phyloP scores from a whole-genome alignment of 1,284 basidiomycete genomes.

The Rhodotorula sp. region DNA sequence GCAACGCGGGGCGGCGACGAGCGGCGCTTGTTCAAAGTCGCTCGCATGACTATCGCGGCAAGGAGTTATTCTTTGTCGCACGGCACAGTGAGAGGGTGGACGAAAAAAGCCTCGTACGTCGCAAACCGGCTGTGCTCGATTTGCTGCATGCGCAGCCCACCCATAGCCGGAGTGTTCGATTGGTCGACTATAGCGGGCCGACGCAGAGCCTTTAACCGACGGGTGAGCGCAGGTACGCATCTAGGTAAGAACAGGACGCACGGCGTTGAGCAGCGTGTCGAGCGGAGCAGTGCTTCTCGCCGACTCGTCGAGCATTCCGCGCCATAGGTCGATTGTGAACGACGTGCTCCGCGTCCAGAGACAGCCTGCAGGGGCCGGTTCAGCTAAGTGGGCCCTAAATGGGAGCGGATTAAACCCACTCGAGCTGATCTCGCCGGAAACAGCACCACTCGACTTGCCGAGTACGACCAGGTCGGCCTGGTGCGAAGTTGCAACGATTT shows the following conservation, averaged over 20 bases:
- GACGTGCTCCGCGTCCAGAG: not conserved
- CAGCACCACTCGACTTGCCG: not conserved
- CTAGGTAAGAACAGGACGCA: not conserved
- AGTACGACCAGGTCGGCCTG: not conserved
- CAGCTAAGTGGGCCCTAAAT: too few relatives aligned
- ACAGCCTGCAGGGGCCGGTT: not conserved
- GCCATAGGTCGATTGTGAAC: not conserved
- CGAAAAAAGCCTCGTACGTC: too few relatives aligned
- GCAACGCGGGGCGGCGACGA: too few relatives aligned
- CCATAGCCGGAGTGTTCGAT: not conserved
- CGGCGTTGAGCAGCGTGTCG: not conserved
- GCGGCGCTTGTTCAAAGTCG: too few relatives aligned
- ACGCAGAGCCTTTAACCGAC: not conserved
- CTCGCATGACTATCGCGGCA: too few relatives aligned
- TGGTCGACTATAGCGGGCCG: not conserved
- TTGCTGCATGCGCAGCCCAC: not conserved
- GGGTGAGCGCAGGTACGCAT: not conserved
- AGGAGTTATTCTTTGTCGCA: too few relatives aligned
- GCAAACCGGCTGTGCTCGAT: not conserved
- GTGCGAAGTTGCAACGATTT: not conserved
- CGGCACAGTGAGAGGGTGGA: too few relatives aligned
- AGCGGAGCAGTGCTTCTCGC: not conserved
- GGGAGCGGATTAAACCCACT: not conserved
- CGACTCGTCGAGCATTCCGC: not conserved
- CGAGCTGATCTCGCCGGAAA: not conserved